Evolutionary conservation across 306 rosid species (phyloP), one percentile per base, ranked within the genome.

Genomic region (Sphenostylis stenocarpa): DNA sequence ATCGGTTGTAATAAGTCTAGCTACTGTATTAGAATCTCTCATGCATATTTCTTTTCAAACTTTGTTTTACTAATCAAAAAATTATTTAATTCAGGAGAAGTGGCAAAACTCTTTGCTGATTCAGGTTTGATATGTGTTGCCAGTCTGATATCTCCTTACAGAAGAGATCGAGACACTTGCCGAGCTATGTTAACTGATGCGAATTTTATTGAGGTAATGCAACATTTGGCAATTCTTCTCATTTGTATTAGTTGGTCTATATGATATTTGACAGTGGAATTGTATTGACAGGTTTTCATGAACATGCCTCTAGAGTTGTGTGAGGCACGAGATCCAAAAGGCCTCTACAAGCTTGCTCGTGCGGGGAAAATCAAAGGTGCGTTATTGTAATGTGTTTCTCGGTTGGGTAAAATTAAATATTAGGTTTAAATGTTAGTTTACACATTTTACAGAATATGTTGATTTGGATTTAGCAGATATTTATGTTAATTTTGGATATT

Each of bases 341-440:
- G 97, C 75, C 97, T 92, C 79, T 92, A 92, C 76, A 90, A 92
- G 87, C 96, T 92, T 77, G 97, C 97, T 67, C 97, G 97, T 34
- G 90, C 86, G 0, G 97, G 97, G 75, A 90, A 92, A 82, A 90
- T 92, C 84, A 88, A 85, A 88, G 94, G 96, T 92, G 51, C 41
- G 78, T 39, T 79, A 84, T 47, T 49, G 15, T 61, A 80, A 75
- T 78, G 67, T 66, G 67, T 55, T 73, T 69, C 36, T n/a, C n/a
- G n/a, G n/a, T n/a, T n/a, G n/a, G n/a, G n/a, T n/a, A n/a, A n/a
- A n/a, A n/a, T n/a, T n/a, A n/a, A n/a, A n/a, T n/a, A n/a, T n/a
- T n/a, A n/a, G n/a, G n/a, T n/a, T n/a, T n/a, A n/a, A n/a, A n/a
- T n/a, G n/a, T n/a, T n/a, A n/a, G n/a, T n/a, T n/a, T n/a, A n/a